Conservation (phyloP, 2,329 filamentous ascomycete genomes). For the Fusarium sp. region DNA sequence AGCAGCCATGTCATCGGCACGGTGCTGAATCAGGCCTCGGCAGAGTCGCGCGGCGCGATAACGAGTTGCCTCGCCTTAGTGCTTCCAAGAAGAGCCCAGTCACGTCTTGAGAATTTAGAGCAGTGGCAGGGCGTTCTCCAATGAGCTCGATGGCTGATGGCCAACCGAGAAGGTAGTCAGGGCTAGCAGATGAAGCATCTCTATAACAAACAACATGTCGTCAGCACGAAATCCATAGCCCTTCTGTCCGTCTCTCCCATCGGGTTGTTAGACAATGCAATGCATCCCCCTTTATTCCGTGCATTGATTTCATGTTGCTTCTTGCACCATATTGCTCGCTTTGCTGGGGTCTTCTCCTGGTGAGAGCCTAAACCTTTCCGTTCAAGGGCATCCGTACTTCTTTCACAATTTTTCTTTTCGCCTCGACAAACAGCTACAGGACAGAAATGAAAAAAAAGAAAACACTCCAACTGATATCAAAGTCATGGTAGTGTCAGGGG, state of each 20-base stretch:
- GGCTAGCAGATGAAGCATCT: not conserved
- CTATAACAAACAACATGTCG: not conserved
- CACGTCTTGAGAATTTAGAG: not conserved
- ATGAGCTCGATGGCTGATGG: not conserved
- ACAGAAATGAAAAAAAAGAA: too few relatives aligned
- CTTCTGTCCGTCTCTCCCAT: not conserved
- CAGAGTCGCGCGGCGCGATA: not conserved
- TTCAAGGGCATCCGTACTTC: not conserved
- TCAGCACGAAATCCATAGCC: not conserved
- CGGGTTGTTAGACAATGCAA: not conserved
- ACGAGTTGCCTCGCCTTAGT: not conserved
- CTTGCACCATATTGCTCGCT: not conserved
- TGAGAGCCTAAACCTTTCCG: too few relatives aligned
- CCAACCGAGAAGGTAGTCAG: not conserved
- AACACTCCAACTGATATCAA: not conserved
- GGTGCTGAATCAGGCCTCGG: not conserved
- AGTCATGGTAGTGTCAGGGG: not conserved
- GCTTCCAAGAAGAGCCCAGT: not conserved
- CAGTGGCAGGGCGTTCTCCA: not conserved
- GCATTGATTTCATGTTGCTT: not conserved
- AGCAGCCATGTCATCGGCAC: not conserved
- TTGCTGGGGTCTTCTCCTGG: too few relatives aligned
- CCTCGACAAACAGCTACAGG: not conserved
- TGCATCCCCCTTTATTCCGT: not conserved
- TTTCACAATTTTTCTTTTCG: not conserved